Conservation (phyloP, 495 filamentous ascomycete species). For the Bathelium albidoporum region DNA sequence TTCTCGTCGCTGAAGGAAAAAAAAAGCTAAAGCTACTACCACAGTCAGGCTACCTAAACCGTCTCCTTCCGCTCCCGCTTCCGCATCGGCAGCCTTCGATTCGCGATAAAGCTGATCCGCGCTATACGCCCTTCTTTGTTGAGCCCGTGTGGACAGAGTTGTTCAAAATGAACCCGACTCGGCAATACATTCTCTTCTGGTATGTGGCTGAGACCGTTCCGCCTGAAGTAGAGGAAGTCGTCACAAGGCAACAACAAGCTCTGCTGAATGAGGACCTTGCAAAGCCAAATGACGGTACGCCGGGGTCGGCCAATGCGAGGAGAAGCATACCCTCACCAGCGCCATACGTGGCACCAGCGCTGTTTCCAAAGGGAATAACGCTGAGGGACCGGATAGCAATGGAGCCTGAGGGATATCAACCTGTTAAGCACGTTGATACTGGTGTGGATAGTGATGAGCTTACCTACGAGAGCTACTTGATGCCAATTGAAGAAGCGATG, state of each 20-base stretch:
- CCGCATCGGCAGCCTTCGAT: conserved; percentile 33
- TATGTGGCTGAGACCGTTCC: conserved; percentile 42
- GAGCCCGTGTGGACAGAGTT: conserved; percentile 39
- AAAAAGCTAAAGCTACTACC: too few relatives aligned
- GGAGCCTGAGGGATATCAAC: conserved; percentile 33
- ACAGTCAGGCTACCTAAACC: conserved; percentile 40
- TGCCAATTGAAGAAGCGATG: conserved; percentile 34
- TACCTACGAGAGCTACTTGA: conserved; percentile 32
- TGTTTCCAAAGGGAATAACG: conserved; percentile 27
- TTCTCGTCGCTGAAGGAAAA: background rate
- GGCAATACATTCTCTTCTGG: conserved; percentile 41
- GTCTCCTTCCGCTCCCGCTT: conserved; percentile 36
- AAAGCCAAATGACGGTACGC: background rate
- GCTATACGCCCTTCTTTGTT: conserved; percentile 21
- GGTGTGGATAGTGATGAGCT: conserved; percentile 39
- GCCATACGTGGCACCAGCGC: conserved; percentile 22
- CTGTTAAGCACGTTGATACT: conserved; percentile 32
- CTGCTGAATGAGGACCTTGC: background rate
- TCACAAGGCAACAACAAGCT: background rate
- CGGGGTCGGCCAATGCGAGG: background rate
- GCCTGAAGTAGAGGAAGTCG: conserved; percentile 26
- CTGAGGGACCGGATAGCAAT: conserved; percentile 29
- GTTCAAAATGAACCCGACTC: conserved; percentile 19
- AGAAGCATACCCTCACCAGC: background rate
- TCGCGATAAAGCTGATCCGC: conserved; percentile 12